A percentile compares a stretch with the other conserved stretches of the same genome.
Evolutionary conservation across 306 rosid genomes (phyloP).

Genomic region (Acacia confusa): DNA sequence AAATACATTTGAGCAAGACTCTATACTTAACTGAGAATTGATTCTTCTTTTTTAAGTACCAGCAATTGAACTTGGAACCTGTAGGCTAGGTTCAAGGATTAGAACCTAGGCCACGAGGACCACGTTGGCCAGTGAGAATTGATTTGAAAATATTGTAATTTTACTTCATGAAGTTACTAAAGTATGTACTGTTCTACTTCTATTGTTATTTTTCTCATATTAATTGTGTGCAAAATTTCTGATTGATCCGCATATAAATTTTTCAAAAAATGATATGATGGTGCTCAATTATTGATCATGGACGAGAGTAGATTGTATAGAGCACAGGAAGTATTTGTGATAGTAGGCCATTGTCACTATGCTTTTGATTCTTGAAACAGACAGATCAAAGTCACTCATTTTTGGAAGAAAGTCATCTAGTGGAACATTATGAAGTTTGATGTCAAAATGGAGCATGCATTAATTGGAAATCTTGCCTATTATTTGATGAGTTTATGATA

Average conservation of each 20-base stretch:
- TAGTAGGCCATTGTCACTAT: not conserved
- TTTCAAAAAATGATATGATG: not conserved
- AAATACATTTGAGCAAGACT: not conserved
- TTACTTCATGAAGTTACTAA: too few relatives aligned
- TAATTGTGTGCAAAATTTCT: not conserved
- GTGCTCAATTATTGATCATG: not conserved
- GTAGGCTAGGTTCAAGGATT: not conserved
- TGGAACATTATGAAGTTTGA: not conserved
- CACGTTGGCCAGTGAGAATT: not conserved
- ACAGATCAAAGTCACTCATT: not conserved
- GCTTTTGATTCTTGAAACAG: not conserved
- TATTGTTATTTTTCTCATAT: not conserved
- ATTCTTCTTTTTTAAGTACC: too few relatives aligned
- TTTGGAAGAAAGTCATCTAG: not conserved
- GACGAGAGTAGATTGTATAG: not conserved
- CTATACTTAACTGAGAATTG: not conserved
- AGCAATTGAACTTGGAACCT: too few relatives aligned
- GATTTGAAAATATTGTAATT: not conserved
- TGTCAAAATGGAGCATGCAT: not conserved
- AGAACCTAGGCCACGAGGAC: not conserved
- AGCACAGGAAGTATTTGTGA: not conserved
- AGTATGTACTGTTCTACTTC: not conserved
- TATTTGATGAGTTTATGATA: too few relatives aligned
- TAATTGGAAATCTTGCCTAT: too few relatives aligned
- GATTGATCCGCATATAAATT: not conserved